Evolutionary conservation across 345 rosid species (phyloP).

Genomic region (Eucalyptus grandis): DNA sequence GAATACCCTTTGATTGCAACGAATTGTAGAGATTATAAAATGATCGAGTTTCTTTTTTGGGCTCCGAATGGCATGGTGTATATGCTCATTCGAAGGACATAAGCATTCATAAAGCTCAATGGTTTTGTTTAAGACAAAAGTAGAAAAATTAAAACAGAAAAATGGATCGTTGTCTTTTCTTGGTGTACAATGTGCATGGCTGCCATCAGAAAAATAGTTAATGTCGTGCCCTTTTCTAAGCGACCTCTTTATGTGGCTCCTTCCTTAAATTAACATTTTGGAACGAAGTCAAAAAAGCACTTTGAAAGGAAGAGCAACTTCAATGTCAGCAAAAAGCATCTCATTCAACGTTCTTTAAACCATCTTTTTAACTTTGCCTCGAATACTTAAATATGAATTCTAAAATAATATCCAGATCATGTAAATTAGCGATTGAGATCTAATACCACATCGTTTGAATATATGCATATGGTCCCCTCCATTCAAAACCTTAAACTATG

Average conservation of each 20-base stretch:
- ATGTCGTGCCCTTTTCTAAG: not conserved
- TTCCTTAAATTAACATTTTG: not conserved
- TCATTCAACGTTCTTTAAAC: not conserved
- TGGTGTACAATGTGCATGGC: not conserved
- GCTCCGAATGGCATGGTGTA: not conserved
- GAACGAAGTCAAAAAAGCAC: not conserved
- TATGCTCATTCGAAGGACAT: too few species aligned
- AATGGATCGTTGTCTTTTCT: not conserved
- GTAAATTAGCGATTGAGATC: not conserved
- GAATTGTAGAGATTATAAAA: not conserved
- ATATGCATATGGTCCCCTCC: not conserved
- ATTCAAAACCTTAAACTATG: not conserved
- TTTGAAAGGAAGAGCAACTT: not conserved
- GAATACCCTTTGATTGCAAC: not conserved
- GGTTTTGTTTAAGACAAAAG: not conserved
- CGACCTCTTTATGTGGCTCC: not conserved
- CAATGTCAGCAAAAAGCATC: not conserved
- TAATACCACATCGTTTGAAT: not conserved
- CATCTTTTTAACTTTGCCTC: not conserved
- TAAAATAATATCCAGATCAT: fast-evolving
- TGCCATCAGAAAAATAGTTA: not conserved
- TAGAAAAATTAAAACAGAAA: not conserved
- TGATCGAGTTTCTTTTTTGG: not conserved
- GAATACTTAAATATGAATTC: not conserved
- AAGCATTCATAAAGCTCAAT: not conserved